Conservation (phyloP, 768 basidiomycete species). For the Lentinula sp. region DNA sequence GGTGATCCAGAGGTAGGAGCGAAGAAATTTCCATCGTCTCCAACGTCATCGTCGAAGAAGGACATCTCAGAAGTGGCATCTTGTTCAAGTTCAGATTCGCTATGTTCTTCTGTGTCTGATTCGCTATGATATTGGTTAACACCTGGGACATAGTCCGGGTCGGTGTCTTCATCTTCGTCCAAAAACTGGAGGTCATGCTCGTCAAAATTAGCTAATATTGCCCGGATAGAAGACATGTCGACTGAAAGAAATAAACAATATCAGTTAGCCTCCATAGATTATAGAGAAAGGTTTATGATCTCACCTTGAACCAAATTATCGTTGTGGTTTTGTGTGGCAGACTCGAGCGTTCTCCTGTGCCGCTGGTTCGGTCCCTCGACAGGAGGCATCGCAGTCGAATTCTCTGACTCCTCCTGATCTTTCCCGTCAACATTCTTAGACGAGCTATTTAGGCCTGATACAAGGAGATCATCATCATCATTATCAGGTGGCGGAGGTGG, state of each 20-base stretch:
- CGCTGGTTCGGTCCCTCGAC: background rate
- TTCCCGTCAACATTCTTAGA: background rate
- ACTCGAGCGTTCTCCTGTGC: background rate
- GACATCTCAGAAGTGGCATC: background rate
- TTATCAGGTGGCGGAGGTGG: slow-evolving; percentile 6
- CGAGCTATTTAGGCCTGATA: background rate
- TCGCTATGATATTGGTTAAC: background rate
- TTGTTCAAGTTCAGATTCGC: slow-evolving; percentile 14
- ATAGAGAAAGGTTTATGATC: background rate
- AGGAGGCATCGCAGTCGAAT: background rate
- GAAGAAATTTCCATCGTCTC: slow-evolving; percentile 5
- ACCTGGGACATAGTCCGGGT: slow-evolving; percentile 8
- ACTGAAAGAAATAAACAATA: background rate
- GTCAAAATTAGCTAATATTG: background rate
- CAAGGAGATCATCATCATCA: slow-evolving; percentile 11
- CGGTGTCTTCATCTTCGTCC: slow-evolving; percentile 8
- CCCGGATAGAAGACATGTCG: background rate
- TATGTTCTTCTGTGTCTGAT: background rate
- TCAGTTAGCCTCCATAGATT: background rate
- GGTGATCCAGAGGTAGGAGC: background rate
- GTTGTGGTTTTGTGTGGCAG: background rate
- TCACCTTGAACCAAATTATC: background rate
- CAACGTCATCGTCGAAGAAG: slow-evolving; percentile 5
- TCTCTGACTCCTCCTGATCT: background rate
- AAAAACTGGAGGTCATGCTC: slow-evolving; percentile 9